Evolutionary conservation across 768 basidiomycete genomes (phyloP).

Genomic region (Mycena rebaudengoi): DNA sequence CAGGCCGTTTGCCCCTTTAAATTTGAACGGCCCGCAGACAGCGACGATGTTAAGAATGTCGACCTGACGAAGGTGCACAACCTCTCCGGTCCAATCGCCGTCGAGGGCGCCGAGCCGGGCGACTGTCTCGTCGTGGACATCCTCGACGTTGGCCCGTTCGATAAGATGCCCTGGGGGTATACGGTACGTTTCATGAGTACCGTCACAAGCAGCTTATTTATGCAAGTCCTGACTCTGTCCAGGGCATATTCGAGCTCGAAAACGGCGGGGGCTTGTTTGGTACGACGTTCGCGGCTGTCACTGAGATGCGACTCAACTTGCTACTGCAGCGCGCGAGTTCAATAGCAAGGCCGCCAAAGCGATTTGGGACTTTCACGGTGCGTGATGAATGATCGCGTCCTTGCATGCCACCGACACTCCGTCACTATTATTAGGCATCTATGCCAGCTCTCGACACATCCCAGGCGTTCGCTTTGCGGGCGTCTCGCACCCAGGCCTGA

Average conservation of each 20-base stretch:
- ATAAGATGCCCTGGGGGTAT: slow-evolving; percentile 86
- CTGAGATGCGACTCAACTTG: not conserved
- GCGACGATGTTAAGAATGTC: slow-evolving; percentile 73
- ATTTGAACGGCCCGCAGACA: slow-evolving; percentile 45
- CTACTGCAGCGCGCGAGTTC: slow-evolving; percentile 63
- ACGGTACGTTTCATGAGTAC: slow-evolving; percentile 51
- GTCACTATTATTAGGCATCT: slow-evolving; percentile 55
- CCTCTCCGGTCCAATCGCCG: slow-evolving; percentile 77
- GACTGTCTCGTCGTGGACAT: slow-evolving; percentile 85
- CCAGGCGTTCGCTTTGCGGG: slow-evolving; percentile 84
- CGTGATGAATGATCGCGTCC: not conserved
- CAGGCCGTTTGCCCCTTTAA: not conserved
- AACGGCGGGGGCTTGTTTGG: slow-evolving; percentile 81
- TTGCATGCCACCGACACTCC: not conserved
- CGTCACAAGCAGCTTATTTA: not conserved
- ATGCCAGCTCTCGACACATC: slow-evolving; percentile 78
- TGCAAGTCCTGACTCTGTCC: not conserved
- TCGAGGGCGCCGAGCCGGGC: slow-evolving; percentile 81
- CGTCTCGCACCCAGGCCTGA: slow-evolving; percentile 78
- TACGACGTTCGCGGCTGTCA: slow-evolving; percentile 28
- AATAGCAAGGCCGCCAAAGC: slow-evolving; percentile 78
- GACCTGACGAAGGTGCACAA: slow-evolving; percentile 76
- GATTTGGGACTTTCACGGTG: slow-evolving; percentile 82
- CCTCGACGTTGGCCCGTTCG: slow-evolving; percentile 75
- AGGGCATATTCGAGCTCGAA: slow-evolving; percentile 79